Conservation (phyloP, 2,329 filamentous ascomycete genomes). For the Ophiocordyceps australis region DNA sequence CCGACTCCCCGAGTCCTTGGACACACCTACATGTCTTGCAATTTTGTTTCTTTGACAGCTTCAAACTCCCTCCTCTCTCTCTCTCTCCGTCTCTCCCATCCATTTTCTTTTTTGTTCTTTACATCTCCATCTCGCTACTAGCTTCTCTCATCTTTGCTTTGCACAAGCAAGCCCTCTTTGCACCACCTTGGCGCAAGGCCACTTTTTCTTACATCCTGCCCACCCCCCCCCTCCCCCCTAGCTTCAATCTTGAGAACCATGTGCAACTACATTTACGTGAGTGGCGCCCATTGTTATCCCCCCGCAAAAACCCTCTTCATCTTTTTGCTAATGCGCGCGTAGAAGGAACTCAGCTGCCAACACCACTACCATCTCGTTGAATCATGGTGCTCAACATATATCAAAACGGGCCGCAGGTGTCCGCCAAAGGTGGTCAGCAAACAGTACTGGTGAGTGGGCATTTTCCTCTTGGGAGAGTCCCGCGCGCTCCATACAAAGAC, state of each 20-base stretch:
- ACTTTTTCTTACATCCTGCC: neutral
- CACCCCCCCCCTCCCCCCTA: neutral
- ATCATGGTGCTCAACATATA: constrained; percentile 26
- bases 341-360: constrained; percentile 33
- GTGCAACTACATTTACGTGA: constrained; percentile 33
- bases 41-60: too few relatives aligned
- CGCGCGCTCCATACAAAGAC: too few relatives aligned
- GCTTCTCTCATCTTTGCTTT: too few relatives aligned
- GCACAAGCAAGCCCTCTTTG: too few relatives aligned
- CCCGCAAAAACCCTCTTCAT: neutral
- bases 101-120: too few relatives aligned
- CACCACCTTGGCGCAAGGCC: neutral
- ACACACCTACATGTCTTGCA: too few relatives aligned
- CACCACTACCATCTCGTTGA: constrained; percentile 30
- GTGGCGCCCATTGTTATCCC: constrained; percentile 3
- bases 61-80: too few relatives aligned
- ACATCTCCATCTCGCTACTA: too few relatives aligned
- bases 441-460: constrained; percentile 21
- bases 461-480: neutral
- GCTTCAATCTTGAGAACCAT: too few relatives aligned
- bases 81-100: too few relatives aligned
- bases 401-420: constrained; percentile 22
- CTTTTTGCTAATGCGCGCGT: neutral
- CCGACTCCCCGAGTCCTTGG: too few relatives aligned
- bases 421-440: constrained; percentile 24